Evolutionary conservation across 352 stramenopile genomes (phyloP), one percentile per base, ranked within the genome.

Genomic region (Phytopythium aichiense): DNA sequence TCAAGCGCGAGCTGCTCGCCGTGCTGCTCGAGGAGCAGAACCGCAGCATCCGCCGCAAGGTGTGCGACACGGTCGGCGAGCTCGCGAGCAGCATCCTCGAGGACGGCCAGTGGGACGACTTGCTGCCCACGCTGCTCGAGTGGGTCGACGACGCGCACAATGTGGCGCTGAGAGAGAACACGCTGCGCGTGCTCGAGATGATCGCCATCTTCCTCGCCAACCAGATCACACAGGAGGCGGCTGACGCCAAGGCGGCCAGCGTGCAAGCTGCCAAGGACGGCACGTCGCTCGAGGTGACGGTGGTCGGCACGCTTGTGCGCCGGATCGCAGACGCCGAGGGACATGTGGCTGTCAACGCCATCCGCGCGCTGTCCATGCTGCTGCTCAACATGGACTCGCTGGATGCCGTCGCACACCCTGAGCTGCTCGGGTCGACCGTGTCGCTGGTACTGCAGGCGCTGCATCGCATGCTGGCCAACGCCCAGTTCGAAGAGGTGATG

Each of bases 11-110:
- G 62, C 70, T 94, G 55, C 69, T 94, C 46, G 70, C 72, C 4
- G 76, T 92, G 61, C 72, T 94, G 15, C 70, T 73, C 51, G 64
- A 59, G 42, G 84, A 94, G 60, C 56, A 69, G 46, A 86, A 94
- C 64, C 77, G 79, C 52, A 85, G 85, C 61, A 92, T 94, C 65
- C 81, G 86, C 16, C 81, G 86, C 38, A 91, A 92, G 56, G 79
- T 92, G 51, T 92, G 86, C 61, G 86, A 94, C 64, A 94, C 80
- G 13, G 86, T 94, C 38, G 86, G 86, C 48, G 86, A 94, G 51
- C 65, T 94, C 45, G 86, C 83, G 60, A 87, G 72, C 64, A 87
- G 74, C 52, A 88, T 94, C 65, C 58, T 94, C 18, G 86, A 92
- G 31, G 81, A 94, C 67, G 80, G 75, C 25, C 81, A 94, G 58